A percentile compares a stretch with the other conserved stretches of the same genome.
These are phyloP conservation scores for Conticribra weissflogii DNA, from an alignment of 108 stramenopile species.

Conservation along the genomic window DNA sequence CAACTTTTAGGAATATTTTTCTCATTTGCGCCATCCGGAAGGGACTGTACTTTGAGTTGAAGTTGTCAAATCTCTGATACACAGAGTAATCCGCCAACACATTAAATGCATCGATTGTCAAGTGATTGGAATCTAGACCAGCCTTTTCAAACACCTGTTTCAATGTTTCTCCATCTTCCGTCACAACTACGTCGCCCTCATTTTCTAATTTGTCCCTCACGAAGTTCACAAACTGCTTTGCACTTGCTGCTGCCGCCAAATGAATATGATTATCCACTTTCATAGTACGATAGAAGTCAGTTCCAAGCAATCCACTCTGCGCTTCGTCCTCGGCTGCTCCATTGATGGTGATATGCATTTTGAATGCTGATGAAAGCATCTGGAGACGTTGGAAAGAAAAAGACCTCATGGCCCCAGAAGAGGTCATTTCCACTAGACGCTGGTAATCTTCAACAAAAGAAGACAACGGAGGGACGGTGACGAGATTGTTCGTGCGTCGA, in stretches of 20 bases:
- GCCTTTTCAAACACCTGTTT: conserved; percentile 83
- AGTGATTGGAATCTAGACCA: conserved; percentile 94
- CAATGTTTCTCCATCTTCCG: conserved; percentile 79
- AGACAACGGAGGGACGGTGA: conserved; percentile 66
- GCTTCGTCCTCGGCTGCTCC: conserved; percentile 78
- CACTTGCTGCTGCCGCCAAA: conserved; percentile 94
- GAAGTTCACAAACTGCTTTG: conserved; percentile 98
- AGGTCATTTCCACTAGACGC: conserved; percentile 68
- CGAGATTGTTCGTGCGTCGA: conserved; percentile 54
- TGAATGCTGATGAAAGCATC: conserved; percentile 79
- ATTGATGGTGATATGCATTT: conserved; percentile 89
- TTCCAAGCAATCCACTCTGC: conserved; percentile 83
- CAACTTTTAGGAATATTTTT: conserved; percentile 98
- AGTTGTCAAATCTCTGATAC: conserved; percentile 99
- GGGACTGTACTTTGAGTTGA: conserved; percentile 99
- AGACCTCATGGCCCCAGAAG: conserved; percentile 81
- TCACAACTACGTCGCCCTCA: conserved; percentile 84
- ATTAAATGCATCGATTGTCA: conserved; percentile 99
- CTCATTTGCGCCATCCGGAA: conserved; percentile 96
- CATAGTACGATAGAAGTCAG: conserved; percentile 98
- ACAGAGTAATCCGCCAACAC: conserved; percentile 98
- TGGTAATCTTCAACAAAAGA: conserved; percentile 79
- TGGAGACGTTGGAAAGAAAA: conserved; percentile 90
- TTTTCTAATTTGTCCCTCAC: conserved; percentile 94
- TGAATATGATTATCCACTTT: conserved; percentile 99